Evolutionary conservation across 768 basidiomycete genomes (phyloP), one percentile per base, ranked within the genome.

Genomic region (Agaricus subrufescens): DNA sequence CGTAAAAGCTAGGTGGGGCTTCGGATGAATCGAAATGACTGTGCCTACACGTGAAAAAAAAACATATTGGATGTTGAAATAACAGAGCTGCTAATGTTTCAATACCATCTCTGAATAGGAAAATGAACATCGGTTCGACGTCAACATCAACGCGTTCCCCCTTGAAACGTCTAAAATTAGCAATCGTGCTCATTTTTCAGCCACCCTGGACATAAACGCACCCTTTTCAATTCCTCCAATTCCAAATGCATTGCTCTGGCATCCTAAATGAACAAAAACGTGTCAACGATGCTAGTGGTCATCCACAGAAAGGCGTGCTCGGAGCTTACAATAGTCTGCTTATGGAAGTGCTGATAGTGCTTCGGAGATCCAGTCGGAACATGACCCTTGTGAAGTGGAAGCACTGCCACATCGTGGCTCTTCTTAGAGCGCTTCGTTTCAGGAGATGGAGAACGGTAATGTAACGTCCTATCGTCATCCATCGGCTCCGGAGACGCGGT

Each of bases 31-130:
- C 6, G 85, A 83, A 40, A 88, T 82, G 37, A 87, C 77, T 26
- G 83, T 86, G 39, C 85, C 84, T 86, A 46, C 19, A 31, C 50
- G 34, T n/a, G 51, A 8, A 57, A 34, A 34, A 34, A 8, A 34
- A 34, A 34, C 34, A 46, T 14, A 15, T 3, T 12, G 7, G 26
- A 6, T 25, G 19, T 46, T 46, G 26, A 47, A 9, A 47, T 27
- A 9, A 19, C 19, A 19, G 31, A 31, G 27, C 26, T 11, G 46
- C 25, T 31, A 9, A 3, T 5, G 27, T 31, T 25, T n/a, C 10
- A 70, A 50, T 63, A 79, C 87, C 87, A 63, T 87, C 81, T 56
- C 83, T 75, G 60, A 83, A 75, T 6, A 89, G 73, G 71, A 88
- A 88, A 56, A 89, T 78, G 63, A 76, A 87, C 71, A 89, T 75